Percentiles rank a stretch among this genome's conserved stretches.
These are phyloP conservation scores for Ilyonectria sp. DNA, from an alignment of 2,329 filamentous ascomycete species.

Conservation along the genomic window DNA sequence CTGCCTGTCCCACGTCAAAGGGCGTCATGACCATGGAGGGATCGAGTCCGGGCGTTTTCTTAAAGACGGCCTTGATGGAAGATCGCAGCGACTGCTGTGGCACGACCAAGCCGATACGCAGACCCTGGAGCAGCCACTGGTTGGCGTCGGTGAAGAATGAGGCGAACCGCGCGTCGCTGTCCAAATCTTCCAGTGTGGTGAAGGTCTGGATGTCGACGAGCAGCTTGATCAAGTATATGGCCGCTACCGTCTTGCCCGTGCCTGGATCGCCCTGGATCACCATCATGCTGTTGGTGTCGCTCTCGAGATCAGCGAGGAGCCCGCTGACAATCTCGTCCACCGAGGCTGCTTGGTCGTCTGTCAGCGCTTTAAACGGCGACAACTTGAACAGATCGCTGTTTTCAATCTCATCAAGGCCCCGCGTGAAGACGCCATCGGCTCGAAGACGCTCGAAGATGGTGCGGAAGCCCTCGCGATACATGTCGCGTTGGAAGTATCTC, in stretches of 20 bases:
- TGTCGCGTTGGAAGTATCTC: too few relatives aligned
- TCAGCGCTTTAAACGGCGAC: too few relatives aligned
- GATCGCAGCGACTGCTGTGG: conserved; percentile 24
- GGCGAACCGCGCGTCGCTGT: conserved; percentile 24
- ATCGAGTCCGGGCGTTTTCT: conserved; percentile 24
- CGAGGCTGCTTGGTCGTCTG: too few relatives aligned
- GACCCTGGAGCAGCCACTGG: conserved; percentile 18
- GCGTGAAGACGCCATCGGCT: too few relatives aligned
- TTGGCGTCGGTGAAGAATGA: conserved; percentile 21
- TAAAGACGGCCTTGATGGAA: conserved; percentile 26
- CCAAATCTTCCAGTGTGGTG: conserved; percentile 26
- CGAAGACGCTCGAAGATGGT: too few relatives aligned
- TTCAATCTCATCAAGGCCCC: too few relatives aligned
- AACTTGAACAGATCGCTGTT: too few relatives aligned
- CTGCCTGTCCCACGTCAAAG: conserved; percentile 27
- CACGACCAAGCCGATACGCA: conserved; percentile 24
- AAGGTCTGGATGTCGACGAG: conserved; percentile 26
- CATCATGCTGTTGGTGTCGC: too few relatives aligned
- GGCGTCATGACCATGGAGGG: conserved; percentile 26
- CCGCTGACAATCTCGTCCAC: too few relatives aligned
- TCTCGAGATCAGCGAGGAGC: too few relatives aligned
- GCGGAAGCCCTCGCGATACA: too few relatives aligned
- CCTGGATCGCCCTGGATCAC: too few relatives aligned
- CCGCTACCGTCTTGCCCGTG: conserved; percentile 15
- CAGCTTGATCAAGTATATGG: conserved; percentile 26